These are phyloP conservation scores for Backusella morwellensis DNA, from an alignment of 192 early-diverging fungal genomes.

Conservation along the genomic window DNA sequence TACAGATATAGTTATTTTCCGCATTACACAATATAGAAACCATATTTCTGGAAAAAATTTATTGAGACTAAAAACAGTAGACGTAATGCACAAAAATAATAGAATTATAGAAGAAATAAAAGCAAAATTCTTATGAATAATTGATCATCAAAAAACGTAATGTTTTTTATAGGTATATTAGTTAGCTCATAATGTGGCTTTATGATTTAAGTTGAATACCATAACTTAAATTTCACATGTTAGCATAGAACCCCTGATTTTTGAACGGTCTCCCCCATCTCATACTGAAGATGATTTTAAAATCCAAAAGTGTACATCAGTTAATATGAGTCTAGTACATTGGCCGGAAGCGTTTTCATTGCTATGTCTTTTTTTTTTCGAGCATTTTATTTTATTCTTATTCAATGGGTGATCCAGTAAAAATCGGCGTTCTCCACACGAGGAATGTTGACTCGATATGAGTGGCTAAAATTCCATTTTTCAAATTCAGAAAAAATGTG, in stretches of 20 bases:
- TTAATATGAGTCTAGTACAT: not conserved
- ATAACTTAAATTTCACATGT: not conserved
- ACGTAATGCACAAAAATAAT: not conserved
- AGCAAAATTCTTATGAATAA: not conserved
- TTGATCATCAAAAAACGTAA: not conserved
- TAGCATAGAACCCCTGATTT: not conserved
- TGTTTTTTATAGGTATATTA: not conserved
- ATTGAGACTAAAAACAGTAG: not conserved
- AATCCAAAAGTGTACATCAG: not conserved
- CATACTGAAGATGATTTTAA: not conserved
- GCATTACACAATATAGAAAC: not conserved
- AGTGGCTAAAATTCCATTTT: not conserved
- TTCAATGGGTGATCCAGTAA: not conserved
- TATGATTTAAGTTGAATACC: not conserved
- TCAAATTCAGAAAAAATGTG: not conserved
- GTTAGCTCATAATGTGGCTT: not conserved
- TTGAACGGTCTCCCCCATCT: not conserved
- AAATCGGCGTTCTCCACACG: not conserved
- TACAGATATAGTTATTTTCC: not conserved
- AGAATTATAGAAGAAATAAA: not conserved
- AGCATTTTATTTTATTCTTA: not conserved
- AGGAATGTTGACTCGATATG: not conserved
- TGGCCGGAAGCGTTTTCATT: not conserved
- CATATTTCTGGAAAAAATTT: not conserved
- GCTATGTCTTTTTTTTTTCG: not conserved